A percentile compares a stretch with the other conserved stretches of the same genome.
phyloP scores from a whole-genome alignment of 495 filamentous ascomycete genomes.

The Chaetomium cochliodes region DNA sequence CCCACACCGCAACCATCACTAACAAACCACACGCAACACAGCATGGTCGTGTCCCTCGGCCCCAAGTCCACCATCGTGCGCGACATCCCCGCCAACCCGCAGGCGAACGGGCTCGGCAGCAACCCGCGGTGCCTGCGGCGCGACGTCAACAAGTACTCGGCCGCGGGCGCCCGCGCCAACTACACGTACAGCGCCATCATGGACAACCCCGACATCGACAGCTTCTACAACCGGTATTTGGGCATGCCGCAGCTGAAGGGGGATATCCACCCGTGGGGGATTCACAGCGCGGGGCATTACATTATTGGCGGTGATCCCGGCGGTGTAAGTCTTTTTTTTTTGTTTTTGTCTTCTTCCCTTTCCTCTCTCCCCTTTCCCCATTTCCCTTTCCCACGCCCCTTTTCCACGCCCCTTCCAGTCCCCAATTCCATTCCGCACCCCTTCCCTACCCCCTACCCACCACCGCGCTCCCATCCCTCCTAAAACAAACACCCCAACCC shows the following conservation, averaged over 20 bases:
- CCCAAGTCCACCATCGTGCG: constrained; percentile 37
- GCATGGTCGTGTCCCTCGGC: constrained; percentile 54
- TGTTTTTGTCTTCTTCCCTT: not conserved
- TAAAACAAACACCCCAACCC: no score
- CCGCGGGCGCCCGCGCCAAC: constrained; percentile 45
- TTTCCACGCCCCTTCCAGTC: no score
- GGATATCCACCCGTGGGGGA: constrained; percentile 42
- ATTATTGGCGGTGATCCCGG: constrained; percentile 59
- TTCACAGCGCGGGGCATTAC: constrained; percentile 64
- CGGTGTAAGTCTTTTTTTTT: constrained; percentile 17
- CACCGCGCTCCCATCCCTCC: no score
- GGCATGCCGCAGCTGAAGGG: constrained; percentile 48
- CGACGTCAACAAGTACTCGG: constrained; percentile 46
- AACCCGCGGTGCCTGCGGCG: constrained; percentile 66
- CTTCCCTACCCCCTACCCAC: no score
- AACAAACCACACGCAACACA: constrained; percentile 6
- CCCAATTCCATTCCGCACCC: no score
- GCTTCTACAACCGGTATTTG: constrained; percentile 53
- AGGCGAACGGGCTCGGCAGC: constrained; percentile 31
- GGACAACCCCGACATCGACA: constrained; percentile 43
- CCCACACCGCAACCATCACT: not conserved
- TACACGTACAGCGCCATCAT: constrained; percentile 39
- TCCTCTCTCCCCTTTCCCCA: no score
- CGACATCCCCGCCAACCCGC: constrained; percentile 22
- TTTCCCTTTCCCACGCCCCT: no score